A percentile compares a stretch with the other conserved stretches of the same genome.
phyloP scores from a whole-genome alignment of 1,284 basidiomycete genomes.

The Malassezia dermatis region DNA sequence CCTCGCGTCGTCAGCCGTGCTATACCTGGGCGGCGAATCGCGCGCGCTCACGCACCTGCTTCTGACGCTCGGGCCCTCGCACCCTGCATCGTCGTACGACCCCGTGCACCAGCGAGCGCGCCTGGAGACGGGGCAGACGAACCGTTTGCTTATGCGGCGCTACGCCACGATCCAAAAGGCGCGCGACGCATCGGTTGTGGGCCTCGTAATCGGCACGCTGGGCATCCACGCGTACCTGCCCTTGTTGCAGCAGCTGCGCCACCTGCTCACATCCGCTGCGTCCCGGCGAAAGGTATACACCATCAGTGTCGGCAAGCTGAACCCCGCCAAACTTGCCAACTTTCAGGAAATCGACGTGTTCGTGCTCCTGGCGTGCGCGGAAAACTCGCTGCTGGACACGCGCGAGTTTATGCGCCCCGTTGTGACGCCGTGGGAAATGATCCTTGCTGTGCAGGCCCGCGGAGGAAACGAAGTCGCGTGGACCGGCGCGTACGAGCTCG shows the following conservation, averaged over 20 bases:
- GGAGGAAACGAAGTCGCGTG: slow-evolving; percentile 51
- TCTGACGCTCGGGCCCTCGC: slow-evolving; percentile 29
- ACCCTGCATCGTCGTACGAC: slow-evolving; percentile 61
- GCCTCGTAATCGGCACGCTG: slow-evolving; percentile 86
- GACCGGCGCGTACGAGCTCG: slow-evolving; percentile 70
- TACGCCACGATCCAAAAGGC: slow-evolving; percentile 81
- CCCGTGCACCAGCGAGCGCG: slow-evolving; percentile 53
- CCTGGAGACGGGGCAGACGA: slow-evolving; percentile 56
- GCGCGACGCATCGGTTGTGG: slow-evolving; percentile 83
- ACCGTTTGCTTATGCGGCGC: slow-evolving; percentile 79
- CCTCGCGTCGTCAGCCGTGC: slow-evolving; percentile 51
- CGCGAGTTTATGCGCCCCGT: slow-evolving; percentile 79
- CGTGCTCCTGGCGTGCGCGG: slow-evolving; percentile 83
- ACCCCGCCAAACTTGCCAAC: slow-evolving; percentile 88
- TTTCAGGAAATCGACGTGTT: slow-evolving; percentile 95
- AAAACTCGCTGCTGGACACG: slow-evolving; percentile 78
- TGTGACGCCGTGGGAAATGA: slow-evolving; percentile 84
- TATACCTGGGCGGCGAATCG: slow-evolving; percentile 77
- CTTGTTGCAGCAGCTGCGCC: slow-evolving; percentile 25
- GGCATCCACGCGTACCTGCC: slow-evolving; percentile 55
- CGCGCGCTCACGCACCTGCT: slow-evolving; percentile 74
- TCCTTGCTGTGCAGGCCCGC: slow-evolving; percentile 59
- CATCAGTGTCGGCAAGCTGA: slow-evolving; percentile 86
- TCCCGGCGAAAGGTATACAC: slow-evolving; percentile 68
- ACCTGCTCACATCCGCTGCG: slow-evolving; percentile 51